Conservation (phyloP, 495 filamentous ascomycete genomes). For the Parachaetomium inaequale region DNA sequence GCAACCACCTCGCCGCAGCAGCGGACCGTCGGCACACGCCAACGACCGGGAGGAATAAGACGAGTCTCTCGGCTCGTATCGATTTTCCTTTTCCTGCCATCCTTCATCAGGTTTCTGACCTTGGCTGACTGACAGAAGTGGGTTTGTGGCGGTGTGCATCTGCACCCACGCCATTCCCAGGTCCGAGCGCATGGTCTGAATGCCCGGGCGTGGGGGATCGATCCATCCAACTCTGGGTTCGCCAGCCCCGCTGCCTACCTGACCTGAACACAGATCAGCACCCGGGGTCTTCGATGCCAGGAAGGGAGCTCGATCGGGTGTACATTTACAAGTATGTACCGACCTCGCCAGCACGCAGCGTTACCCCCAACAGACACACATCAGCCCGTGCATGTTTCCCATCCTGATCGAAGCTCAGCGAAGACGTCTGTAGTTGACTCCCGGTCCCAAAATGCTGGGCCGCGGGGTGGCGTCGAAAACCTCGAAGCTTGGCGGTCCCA, state of each 20-base stretch:
- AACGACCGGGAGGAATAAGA: too few relatives aligned
- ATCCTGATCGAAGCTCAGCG: background rate
- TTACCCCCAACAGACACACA: too few relatives aligned
- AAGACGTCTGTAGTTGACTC: background rate
- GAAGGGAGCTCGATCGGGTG: background rate
- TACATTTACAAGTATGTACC: too few relatives aligned
- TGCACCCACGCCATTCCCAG: background rate
- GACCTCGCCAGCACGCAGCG: too few relatives aligned
- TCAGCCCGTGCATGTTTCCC: background rate
- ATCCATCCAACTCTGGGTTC: background rate
- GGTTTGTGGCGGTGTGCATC: constrained; percentile 4
- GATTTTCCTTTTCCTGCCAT: background rate
- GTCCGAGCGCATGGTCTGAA: background rate
- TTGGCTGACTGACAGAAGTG: background rate
- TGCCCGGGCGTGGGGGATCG: background rate
- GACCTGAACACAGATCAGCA: background rate
- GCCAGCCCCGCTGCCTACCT: background rate
- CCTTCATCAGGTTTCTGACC: background rate
- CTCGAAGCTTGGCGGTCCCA: constrained; percentile 1
- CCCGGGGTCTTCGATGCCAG: too few relatives aligned
- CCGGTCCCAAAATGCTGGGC: background rate
- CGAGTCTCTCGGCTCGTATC: background rate
- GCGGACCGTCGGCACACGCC: background rate
- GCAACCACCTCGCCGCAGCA: background rate
- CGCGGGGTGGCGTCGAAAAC: background rate